Base-by-base conservation (phyloP, 139 green algal genomes). In the Chlamydomonas sp. region DNA sequence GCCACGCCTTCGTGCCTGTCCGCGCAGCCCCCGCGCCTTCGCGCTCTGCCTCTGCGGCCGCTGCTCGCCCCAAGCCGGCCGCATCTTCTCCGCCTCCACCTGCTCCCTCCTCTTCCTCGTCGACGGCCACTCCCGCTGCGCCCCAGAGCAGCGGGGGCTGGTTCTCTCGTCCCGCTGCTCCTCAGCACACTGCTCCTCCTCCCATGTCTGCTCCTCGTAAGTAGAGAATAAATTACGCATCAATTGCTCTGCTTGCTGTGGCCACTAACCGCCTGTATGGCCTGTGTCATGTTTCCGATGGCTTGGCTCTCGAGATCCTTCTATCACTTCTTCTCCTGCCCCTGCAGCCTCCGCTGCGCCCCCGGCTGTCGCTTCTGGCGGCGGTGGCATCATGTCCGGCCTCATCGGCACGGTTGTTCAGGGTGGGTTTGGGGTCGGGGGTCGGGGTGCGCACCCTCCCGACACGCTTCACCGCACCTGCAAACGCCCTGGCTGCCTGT, bases 301-400 rank as follows among this genome's bases (percentile, higher is more conserved):
- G 66, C 66, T 10, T 71, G 12, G 0, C 10, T 71, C 10, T 14
- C 12, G 9, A 14, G 66, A 71, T 71, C 10, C 66, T 71, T 1
- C 10, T 14, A 71, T 71, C 12, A 71, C 66, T 71, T 71, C 10
- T 71, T 10, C 66, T 71, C 12, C 10, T 10, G 9, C 10, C 76
- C 8, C 67, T 31, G 90, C 85, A 89, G 82, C 87, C n/a, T 5
- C 85, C 6, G 85, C 90, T 3, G 60, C 85, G 69, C 88, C 90
- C 15, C 87, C 90, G 9, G 88, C 90, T 4, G 49, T 89, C 62
- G 63, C 87, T 6, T 82, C 69, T 64, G 86, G 92, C 62, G 95
- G 95, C 64, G 96, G 96, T 79, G 95, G 95, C 83, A 96, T 98
- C 89, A 89, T 98, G 85, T 92, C 90, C 63, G 96, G 96, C 63